These are phyloP conservation scores for Tolypocladium nubicola DNA, from an alignment of 2,329 filamentous ascomycete genomes.

Conservation along the genomic window DNA sequence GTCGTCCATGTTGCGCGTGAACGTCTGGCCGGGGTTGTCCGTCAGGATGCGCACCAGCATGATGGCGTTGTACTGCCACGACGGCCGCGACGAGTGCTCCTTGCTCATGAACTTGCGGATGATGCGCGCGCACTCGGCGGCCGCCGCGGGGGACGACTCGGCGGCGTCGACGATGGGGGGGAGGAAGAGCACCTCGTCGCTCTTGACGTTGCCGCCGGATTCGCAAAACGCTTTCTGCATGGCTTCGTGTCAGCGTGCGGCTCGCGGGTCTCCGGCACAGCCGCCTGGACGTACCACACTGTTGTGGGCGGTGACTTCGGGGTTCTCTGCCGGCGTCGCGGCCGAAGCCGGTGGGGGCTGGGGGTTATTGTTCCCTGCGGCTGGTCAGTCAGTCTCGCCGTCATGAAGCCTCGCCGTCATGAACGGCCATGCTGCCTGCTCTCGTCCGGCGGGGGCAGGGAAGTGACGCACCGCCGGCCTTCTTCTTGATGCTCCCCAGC, in stretches of 20 bases:
- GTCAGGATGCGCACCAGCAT: slow-evolving; percentile 89
- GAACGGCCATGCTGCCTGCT: not conserved
- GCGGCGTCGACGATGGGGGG: slow-evolving; percentile 90
- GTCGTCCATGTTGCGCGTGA: slow-evolving; percentile 82
- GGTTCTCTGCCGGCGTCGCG: slow-evolving; percentile 39
- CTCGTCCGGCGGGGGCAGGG: not conserved
- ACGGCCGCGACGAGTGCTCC: slow-evolving; percentile 53
- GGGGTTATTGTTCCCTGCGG: slow-evolving; percentile 3
- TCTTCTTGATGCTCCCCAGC: slow-evolving; percentile 43
- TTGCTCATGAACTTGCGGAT: slow-evolving; percentile 76
- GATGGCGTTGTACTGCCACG: slow-evolving; percentile 87
- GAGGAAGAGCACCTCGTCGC: slow-evolving; percentile 84
- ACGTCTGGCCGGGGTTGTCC: slow-evolving; percentile 83
- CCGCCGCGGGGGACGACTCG: slow-evolving; percentile 82
- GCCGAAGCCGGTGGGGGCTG: slow-evolving; percentile 9
- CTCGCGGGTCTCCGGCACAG: not conserved
- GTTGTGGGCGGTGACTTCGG: slow-evolving; percentile 54
- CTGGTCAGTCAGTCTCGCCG: not conserved
- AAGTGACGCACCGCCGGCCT: slow-evolving; percentile 20
- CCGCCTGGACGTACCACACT: slow-evolving; percentile 47
- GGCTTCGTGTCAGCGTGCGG: slow-evolving; percentile 9
- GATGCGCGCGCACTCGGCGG: slow-evolving; percentile 66
- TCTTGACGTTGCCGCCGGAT: slow-evolving; percentile 55
- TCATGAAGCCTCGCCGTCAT: not conserved
- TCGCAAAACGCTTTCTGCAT: slow-evolving; percentile 71